phyloP scores from a whole-genome alignment of 192 early-diverging fungal species.

The Rhizoclosmatium globosum region DNA sequence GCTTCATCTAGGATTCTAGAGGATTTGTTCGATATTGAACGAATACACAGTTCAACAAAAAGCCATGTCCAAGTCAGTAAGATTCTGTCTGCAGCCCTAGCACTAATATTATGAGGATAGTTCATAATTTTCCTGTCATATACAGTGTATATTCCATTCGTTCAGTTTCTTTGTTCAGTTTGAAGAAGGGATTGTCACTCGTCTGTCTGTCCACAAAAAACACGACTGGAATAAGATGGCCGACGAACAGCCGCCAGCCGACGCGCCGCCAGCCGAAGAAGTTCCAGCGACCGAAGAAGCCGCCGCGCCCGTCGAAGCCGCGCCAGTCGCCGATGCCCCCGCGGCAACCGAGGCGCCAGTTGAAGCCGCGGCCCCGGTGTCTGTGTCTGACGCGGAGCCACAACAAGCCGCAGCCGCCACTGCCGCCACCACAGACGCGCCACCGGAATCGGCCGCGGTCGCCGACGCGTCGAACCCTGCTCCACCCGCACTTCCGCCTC shows the following conservation, averaged over 20 bases:
- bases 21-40: no score
- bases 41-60: no score
- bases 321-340: neutral
- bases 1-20: no score
- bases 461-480: constrained; percentile 8
- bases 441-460: neutral
- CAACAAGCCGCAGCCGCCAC: neutral
- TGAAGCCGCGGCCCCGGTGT: neutral
- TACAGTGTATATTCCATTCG: no score
- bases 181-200: neutral
- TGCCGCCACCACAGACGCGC: neutral
- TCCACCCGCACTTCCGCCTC: constrained; percentile 22
- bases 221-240: neutral
- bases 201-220: neutral
- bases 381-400: constrained; percentile 13
- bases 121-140: neutral
- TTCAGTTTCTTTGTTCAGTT: no score
- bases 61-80: neutral
- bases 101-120: neutral
- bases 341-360: constrained; percentile 17
- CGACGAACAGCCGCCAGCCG: neutral
- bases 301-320: neutral
- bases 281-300: neutral
- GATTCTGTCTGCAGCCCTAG: neutral
- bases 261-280: neutral